These are phyloP conservation scores for Backusella australiensis DNA, from an alignment of 192 early-diverging fungal species.

Conservation along the genomic window DNA sequence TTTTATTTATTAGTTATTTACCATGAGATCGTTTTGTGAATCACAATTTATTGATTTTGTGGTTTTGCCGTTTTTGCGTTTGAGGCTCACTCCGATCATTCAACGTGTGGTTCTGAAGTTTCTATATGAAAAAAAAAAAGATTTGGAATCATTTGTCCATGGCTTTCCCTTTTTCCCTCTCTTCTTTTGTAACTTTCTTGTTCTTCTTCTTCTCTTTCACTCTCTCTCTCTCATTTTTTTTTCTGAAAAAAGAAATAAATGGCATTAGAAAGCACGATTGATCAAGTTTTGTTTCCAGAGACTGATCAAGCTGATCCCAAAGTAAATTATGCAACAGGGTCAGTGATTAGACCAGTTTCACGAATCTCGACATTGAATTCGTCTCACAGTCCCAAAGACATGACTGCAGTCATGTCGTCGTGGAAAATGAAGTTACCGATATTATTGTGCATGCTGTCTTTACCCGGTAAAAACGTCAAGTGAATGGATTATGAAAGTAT, in stretches of 20 bases:
- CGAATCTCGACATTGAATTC: neutral
- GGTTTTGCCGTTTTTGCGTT: constrained; percentile 13
- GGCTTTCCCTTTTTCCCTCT: neutral
- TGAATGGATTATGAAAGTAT: neutral
- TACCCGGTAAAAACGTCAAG: constrained; percentile 13
- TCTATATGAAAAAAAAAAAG: neutral
- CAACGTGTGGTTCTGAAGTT: neutral
- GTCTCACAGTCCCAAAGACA: neutral
- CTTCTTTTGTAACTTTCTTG: neutral
- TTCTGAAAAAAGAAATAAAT: neutral
- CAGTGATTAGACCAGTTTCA: neutral
- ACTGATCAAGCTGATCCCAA: neutral
- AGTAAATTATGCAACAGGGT: neutral
- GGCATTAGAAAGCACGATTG: neutral
- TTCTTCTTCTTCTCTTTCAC: neutral
- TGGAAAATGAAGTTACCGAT: constrained; percentile 14
- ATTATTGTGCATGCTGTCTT: constrained; percentile 20
- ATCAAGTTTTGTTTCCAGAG: neutral
- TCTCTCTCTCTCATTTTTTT: neutral
- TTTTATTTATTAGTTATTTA: neutral
- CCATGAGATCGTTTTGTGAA: neutral
- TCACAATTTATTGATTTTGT: neutral
- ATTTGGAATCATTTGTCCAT: neutral
- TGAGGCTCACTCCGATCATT: neutral
- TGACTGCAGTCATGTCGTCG: neutral